Evolutionary conservation across 2,329 filamentous ascomycete species (phyloP).

Genomic region (Aspergillus neoniger): DNA sequence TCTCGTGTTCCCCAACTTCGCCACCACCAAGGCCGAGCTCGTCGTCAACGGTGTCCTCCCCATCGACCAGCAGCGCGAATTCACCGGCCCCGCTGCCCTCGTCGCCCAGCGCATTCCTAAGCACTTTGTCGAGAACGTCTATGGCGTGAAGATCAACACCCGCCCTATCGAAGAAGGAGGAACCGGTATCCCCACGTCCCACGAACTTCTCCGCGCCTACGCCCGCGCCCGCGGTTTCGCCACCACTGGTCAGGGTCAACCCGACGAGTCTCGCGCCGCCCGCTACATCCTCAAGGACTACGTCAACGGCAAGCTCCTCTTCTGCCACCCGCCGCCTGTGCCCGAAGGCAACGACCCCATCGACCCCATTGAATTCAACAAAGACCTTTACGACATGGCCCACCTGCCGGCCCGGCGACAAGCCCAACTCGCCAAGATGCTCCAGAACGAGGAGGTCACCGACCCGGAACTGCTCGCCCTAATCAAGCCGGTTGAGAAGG

Average conservation of each 20-base stretch:
- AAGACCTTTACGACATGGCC: conserved; percentile 78
- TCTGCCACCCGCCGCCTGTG: conserved; percentile 78
- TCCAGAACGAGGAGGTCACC: conserved; percentile 16
- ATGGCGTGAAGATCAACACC: conserved; percentile 84
- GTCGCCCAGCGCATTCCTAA: conserved; percentile 85
- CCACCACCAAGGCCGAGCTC: conserved; percentile 91
- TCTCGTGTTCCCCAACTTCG: conserved; percentile 98
- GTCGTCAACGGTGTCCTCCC: conserved; percentile 94
- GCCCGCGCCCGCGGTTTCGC: conserved; percentile 87
- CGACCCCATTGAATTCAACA: conserved; percentile 78
- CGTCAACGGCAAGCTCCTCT: conserved; percentile 92
- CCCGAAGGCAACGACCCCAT: conserved; percentile 47
- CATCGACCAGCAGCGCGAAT: conserved; percentile 94
- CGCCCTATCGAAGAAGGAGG: conserved; percentile 88
- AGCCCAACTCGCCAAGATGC: conserved; percentile 54
- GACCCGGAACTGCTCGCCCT: conserved; percentile 22
- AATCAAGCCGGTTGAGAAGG: conserved; percentile 41
- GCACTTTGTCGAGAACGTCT: conserved; percentile 84
- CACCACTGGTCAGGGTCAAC: conserved; percentile 84
- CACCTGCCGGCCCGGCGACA: conserved; percentile 83
- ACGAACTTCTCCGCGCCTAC: conserved; percentile 83
- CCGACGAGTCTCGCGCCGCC: conserved; percentile 89
- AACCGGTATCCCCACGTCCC: conserved; percentile 78
- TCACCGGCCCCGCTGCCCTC: conserved; percentile 79
- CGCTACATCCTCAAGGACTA: conserved; percentile 94